phyloP scores from a whole-genome alignment of 1,284 basidiomycete species.

The Flammula alnicola region DNA sequence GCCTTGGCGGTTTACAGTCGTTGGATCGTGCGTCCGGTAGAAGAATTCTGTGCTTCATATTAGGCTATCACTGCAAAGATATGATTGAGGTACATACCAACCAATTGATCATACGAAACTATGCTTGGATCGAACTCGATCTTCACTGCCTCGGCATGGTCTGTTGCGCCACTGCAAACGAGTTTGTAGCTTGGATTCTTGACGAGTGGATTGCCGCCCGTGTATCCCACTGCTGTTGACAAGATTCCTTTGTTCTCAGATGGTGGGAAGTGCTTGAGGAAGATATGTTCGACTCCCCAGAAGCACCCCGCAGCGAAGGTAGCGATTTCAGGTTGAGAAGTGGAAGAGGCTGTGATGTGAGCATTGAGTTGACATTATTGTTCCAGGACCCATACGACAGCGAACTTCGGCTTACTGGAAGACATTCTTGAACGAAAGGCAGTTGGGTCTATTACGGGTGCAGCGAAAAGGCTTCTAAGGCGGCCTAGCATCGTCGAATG shows the following conservation, averaged over 20 bases:
- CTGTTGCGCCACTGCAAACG: slow-evolving; percentile 84
- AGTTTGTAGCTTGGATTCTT: slow-evolving; percentile 70
- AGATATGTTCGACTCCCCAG: slow-evolving; percentile 90
- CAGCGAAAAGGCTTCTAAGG: no score
- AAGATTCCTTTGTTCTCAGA: slow-evolving; percentile 69
- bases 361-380: not conserved
- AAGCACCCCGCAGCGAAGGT: slow-evolving; percentile 80
- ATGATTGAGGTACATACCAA: slow-evolving; percentile 48
- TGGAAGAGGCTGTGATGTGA: slow-evolving; percentile 13
- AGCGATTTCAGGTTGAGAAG: slow-evolving; percentile 31
- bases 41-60: slow-evolving; percentile 72
- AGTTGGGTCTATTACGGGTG: no score
- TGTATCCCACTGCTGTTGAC: slow-evolving; percentile 81
- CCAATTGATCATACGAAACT: slow-evolving; percentile 83
- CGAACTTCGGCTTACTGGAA: slow-evolving; percentile 21
- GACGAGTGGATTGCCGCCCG: slow-evolving; percentile 68
- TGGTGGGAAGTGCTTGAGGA: slow-evolving; percentile 79
- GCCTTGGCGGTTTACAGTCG: slow-evolving; percentile 81
- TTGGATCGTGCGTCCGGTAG: slow-evolving; percentile 95
- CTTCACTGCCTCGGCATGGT: slow-evolving; percentile 89
- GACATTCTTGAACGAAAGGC: no score
- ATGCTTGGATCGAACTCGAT: slow-evolving; percentile 85
- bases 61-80: not conserved
- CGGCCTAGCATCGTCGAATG: no score
- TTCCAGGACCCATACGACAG: not conserved